Evolutionary conservation across 768 basidiomycete species (phyloP).

Genomic region (Termitomyces sp.): DNA sequence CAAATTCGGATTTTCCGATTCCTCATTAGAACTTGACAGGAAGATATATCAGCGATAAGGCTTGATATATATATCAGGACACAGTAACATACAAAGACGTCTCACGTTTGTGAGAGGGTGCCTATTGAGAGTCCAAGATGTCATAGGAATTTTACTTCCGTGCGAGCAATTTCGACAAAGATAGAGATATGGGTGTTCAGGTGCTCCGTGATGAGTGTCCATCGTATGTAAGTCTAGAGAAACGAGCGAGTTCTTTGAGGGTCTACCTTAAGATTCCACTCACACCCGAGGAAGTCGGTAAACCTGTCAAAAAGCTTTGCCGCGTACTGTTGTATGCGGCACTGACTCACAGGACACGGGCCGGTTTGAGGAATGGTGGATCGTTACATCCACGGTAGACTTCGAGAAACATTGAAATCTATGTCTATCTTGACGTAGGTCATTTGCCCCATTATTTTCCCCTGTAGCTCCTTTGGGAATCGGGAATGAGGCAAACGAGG

Average conservation of each 20-base stretch:
- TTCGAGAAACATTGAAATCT: not conserved
- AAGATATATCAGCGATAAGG: not conserved
- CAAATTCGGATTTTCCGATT: not conserved
- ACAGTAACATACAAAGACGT: not conserved
- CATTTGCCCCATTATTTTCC: not conserved
- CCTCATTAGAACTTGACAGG: not conserved
- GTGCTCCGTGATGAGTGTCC: not conserved
- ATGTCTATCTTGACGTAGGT: too few species aligned
- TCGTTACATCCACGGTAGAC: not conserved
- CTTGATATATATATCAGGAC: not conserved
- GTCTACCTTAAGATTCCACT: too few species aligned
- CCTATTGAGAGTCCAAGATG: not conserved
- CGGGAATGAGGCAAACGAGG: too few species aligned
- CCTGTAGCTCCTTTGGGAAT: not conserved
- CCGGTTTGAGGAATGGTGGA: not conserved
- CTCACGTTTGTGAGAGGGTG: not conserved
- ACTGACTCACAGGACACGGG: not conserved
- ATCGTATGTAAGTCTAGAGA: too few species aligned
- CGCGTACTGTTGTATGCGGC: not conserved
- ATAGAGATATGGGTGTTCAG: not conserved
- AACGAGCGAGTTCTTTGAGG: not conserved
- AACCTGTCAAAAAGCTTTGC: not conserved
- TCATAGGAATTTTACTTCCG: not conserved
- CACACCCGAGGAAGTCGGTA: not conserved
- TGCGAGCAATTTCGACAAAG: not conserved